Evolutionary conservation across 768 basidiomycete genomes (phyloP).

Genomic region (Tephrocybe sp.): DNA sequence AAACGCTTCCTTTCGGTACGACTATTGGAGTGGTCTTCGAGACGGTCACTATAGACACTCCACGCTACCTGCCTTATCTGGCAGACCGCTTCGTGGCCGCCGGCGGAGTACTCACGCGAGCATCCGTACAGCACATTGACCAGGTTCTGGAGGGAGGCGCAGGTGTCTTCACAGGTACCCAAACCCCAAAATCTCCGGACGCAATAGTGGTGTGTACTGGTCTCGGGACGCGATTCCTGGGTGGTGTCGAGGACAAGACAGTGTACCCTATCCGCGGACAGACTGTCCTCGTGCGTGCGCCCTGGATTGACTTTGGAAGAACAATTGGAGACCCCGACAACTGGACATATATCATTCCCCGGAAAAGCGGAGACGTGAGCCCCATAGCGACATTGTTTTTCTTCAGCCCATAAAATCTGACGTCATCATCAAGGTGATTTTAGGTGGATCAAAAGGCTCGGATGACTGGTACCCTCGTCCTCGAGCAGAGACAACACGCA

Average conservation of each 20-base stretch:
- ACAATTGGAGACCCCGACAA: conserved; percentile 42
- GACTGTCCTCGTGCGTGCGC: conserved; percentile 73
- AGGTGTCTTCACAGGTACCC: conserved; percentile 27
- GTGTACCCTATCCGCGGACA: conserved; percentile 84
- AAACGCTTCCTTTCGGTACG: conserved; percentile 34
- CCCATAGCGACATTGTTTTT: not conserved
- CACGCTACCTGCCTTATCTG: conserved; percentile 72
- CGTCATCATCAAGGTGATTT: conserved; percentile 37
- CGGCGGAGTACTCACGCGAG: conserved; percentile 65
- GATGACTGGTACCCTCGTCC: conserved; percentile 75
- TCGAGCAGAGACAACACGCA: conserved; percentile 58
- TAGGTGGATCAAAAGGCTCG: conserved; percentile 58
- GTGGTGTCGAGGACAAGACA: conserved; percentile 77
- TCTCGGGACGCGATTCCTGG: conserved; percentile 69
- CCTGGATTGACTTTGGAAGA: conserved; percentile 59
- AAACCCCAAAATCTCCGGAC: conserved; percentile 33
- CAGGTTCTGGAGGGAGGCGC: conserved; percentile 68
- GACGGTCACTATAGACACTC: conserved; percentile 70
- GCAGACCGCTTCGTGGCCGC: conserved; percentile 56
- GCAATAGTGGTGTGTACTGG: conserved; percentile 75
- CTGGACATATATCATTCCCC: conserved; percentile 66
- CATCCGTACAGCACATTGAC: conserved; percentile 63
- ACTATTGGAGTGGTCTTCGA: conserved; percentile 54
- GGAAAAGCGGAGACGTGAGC: conserved; percentile 54
- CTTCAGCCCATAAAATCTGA: not conserved